Evolutionary conservation across 2,329 filamentous ascomycete genomes (phyloP).

Genomic region (Exophiala mesophila): DNA sequence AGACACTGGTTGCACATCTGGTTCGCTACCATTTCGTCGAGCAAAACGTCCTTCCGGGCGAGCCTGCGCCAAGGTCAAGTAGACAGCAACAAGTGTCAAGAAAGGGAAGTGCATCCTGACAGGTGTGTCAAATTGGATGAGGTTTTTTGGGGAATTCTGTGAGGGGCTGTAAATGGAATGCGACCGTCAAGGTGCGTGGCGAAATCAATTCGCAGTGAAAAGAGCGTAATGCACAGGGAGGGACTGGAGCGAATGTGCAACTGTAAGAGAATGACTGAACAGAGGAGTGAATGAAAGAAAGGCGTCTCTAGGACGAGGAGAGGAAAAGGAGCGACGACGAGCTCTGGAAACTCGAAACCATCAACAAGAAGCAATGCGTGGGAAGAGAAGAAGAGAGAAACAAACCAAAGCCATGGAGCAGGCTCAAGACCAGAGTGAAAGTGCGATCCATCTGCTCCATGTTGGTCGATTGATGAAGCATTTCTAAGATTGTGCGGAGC

Average conservation of each 20-base stretch:
- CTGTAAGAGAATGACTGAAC: slow-evolving; percentile 10
- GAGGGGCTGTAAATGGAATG: neutral
- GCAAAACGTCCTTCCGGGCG: slow-evolving; percentile 12
- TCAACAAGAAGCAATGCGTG: slow-evolving; percentile 1
- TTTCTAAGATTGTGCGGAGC: slow-evolving; percentile 21
- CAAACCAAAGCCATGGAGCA: neutral
- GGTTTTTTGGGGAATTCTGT: neutral
- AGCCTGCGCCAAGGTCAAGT: slow-evolving; percentile 19
- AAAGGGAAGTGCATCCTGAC: slow-evolving; percentile 18
- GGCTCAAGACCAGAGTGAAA: too few relatives aligned
- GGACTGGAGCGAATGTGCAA: too few relatives aligned
- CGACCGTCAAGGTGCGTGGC: slow-evolving; percentile 4
- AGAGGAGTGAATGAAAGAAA: slow-evolving; percentile 12
- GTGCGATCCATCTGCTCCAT: too few relatives aligned
- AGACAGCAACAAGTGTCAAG: slow-evolving; percentile 15
- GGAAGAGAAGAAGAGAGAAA: slow-evolving; percentile 6
- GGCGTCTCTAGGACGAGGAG: slow-evolving; percentile 23
- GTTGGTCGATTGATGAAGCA: slow-evolving; percentile 7
- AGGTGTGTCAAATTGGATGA: neutral
- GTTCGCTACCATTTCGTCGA: slow-evolving; percentile 8
- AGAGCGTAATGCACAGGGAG: slow-evolving; percentile 1
- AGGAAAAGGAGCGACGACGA: slow-evolving; percentile 18
- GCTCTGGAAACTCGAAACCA: slow-evolving; percentile 8
- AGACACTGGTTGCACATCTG: slow-evolving; percentile 1
- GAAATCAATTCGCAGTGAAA: slow-evolving; percentile 16